Evolutionary conservation across 208 protist species (phyloP).

Genomic region (Crithidia sp.): DNA sequence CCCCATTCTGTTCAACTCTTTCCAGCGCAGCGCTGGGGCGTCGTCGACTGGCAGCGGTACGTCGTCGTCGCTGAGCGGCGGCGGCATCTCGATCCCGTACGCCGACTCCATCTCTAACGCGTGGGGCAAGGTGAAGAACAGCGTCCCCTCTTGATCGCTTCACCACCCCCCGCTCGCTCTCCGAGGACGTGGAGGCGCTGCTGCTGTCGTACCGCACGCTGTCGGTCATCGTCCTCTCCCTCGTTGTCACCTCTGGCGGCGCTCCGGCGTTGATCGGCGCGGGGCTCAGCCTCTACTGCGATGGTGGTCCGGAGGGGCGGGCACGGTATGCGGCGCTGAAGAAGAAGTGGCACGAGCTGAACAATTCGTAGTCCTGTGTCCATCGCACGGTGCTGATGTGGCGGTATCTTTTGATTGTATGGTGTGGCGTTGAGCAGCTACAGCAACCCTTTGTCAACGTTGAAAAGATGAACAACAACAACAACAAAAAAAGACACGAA

Average conservation of each 20-base stretch:
- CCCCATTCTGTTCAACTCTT: conserved; percentile 16
- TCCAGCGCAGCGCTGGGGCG: background rate
- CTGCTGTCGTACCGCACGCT: conserved; percentile 28
- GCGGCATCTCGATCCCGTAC: background rate
- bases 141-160: background rate
- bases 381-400: no score
- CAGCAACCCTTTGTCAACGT: no score
- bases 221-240: conserved; percentile 16
- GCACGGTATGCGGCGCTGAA: conserved; percentile 53
- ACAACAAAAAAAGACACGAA: no score
- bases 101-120: background rate
- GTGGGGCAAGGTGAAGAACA: conserved; percentile 11
- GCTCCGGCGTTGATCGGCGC: conserved; percentile 47
- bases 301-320: conserved; percentile 27
- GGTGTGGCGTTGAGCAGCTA: no score
- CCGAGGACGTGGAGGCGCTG: conserved; percentile 49
- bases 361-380: background rate
- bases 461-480: no score
- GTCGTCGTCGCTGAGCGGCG: background rate
- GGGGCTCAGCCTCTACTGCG: conserved; percentile 27
- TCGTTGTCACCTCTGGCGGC: conserved; percentile 54
- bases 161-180: conserved; percentile 19
- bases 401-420: no score
- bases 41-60: background rate
- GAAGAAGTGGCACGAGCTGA: conserved; percentile 31